Evolutionary conservation across 495 filamentous ascomycete species (phyloP).

Genomic region (Beverwykella pulmonaria): DNA sequence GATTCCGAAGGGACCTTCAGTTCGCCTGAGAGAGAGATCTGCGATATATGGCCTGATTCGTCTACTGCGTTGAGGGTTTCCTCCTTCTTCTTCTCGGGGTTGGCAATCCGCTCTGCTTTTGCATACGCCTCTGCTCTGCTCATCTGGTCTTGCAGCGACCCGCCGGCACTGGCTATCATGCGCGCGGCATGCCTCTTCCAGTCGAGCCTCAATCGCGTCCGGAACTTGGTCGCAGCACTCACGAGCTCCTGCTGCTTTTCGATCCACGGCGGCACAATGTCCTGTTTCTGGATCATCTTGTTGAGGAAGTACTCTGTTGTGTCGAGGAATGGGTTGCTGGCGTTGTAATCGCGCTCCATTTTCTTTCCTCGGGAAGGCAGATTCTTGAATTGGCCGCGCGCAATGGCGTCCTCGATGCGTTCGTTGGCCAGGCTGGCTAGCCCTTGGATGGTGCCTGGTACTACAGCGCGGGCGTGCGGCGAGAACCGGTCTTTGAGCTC

Average conservation of each 20-base stretch:
- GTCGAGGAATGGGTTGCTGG: slow-evolving; percentile 86
- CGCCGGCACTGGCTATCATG: slow-evolving; percentile 77
- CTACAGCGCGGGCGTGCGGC: slow-evolving; percentile 65
- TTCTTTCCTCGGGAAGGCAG: slow-evolving; percentile 75
- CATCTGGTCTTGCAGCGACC: slow-evolving; percentile 76
- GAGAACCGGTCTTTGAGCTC: slow-evolving; percentile 81
- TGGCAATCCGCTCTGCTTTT: slow-evolving; percentile 63
- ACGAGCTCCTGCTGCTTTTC: slow-evolving; percentile 95
- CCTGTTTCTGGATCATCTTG: slow-evolving; percentile 96
- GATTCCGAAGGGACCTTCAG: slow-evolving; percentile 34
- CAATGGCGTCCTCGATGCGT: slow-evolving; percentile 91
- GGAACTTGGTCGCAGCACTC: slow-evolving; percentile 68
- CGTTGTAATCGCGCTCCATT: slow-evolving; percentile 75
- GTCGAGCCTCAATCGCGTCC: slow-evolving; percentile 72
- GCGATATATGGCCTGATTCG: slow-evolving; percentile 47
- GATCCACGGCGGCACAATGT: slow-evolving; percentile 83
- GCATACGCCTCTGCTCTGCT: slow-evolving; percentile 72
- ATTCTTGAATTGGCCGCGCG: slow-evolving; percentile 86
- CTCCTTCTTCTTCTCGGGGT: slow-evolving; percentile 48
- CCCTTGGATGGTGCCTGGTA: slow-evolving; percentile 79
- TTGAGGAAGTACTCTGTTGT: slow-evolving; percentile 99
- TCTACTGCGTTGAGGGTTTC: slow-evolving; percentile 54
- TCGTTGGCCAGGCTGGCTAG: slow-evolving; percentile 85
- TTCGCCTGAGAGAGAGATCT: slow-evolving; percentile 51
- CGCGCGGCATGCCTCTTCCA: slow-evolving; percentile 87